Evolutionary conservation across 148 eudicot genomes (phyloP).

Genomic region (Arbutus unedo): DNA sequence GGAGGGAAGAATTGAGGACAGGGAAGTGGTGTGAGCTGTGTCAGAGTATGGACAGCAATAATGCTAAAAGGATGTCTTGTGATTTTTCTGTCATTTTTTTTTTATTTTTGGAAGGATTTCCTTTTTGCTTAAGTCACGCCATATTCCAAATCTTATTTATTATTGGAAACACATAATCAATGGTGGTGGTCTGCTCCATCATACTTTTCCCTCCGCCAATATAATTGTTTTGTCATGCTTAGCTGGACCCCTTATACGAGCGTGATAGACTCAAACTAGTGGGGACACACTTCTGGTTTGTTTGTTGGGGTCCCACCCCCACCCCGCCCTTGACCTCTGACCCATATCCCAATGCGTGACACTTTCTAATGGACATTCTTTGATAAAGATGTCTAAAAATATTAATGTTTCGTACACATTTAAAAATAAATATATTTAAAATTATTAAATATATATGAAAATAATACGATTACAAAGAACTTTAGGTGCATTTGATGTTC

Average conservation of each 20-base stretch:
- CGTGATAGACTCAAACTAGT: not conserved
- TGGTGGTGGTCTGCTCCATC: not conserved
- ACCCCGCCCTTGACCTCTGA: not conserved
- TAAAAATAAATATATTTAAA: too few relatives aligned
- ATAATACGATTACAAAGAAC: too few relatives aligned
- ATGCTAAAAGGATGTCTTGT: not conserved
- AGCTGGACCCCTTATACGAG: not conserved
- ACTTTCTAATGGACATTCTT: too few relatives aligned
- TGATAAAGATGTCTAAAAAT: too few relatives aligned
- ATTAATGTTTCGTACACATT: too few relatives aligned
- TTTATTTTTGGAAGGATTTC: not conserved
- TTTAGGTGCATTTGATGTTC: too few relatives aligned
- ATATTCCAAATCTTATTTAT: not conserved
- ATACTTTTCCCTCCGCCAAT: not conserved
- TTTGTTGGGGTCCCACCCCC: not conserved
- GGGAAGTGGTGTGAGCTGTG: not conserved
- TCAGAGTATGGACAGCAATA: not conserved
- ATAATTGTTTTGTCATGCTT: constrained; percentile 1
- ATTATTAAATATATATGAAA: too few relatives aligned
- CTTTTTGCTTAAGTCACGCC: not conserved
- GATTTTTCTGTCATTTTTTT: not conserved
- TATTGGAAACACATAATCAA: not conserved
- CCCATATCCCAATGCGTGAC: too few relatives aligned
- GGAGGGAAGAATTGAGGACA: not conserved
- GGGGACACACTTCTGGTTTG: not conserved